Conservation (phyloP, 106 monocot species). For the Dioscorea dumetorum region DNA sequence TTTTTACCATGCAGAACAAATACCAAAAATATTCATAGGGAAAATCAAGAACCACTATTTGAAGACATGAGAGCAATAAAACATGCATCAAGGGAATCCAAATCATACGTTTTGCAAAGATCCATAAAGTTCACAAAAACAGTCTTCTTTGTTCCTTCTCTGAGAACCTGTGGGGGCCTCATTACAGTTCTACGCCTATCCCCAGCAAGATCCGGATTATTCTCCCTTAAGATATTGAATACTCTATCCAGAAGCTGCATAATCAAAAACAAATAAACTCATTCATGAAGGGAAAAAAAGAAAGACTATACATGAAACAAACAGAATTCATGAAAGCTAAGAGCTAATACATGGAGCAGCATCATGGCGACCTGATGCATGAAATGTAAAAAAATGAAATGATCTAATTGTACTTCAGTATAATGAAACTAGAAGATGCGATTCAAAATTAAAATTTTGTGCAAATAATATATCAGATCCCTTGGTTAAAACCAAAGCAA, state of each 20-base stretch:
- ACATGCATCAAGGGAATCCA: not conserved
- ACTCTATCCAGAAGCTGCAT: conserved; percentile 82
- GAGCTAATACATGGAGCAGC: too few species aligned
- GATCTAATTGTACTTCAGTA: too few species aligned
- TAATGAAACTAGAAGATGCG: too few species aligned
- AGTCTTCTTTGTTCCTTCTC: conserved; percentile 96
- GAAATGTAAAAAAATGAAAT: too few species aligned
- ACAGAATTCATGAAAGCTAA: too few species aligned
- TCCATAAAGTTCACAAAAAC: conserved; percentile 99
- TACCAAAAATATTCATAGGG: not conserved
- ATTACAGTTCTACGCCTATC: conserved; percentile 86
- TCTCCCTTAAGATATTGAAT: conserved; percentile 82
- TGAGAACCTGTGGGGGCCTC: conserved; percentile 95
- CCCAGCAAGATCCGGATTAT: conserved; percentile 93
- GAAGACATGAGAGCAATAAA: not conserved
- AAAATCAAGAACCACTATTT: not conserved
- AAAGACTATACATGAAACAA: too few species aligned
- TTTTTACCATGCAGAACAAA: too few species aligned
- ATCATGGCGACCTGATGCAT: too few species aligned
- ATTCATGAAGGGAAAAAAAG: too few species aligned
- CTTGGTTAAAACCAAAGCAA: too few species aligned
- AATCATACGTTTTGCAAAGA: conserved; percentile 69
- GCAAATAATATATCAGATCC: too few species aligned
- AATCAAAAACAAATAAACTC: not conserved
- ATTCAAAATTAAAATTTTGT: too few species aligned